phyloP scores from a whole-genome alignment of 306 rosid genomes.

The Dryas octopetala region DNA sequence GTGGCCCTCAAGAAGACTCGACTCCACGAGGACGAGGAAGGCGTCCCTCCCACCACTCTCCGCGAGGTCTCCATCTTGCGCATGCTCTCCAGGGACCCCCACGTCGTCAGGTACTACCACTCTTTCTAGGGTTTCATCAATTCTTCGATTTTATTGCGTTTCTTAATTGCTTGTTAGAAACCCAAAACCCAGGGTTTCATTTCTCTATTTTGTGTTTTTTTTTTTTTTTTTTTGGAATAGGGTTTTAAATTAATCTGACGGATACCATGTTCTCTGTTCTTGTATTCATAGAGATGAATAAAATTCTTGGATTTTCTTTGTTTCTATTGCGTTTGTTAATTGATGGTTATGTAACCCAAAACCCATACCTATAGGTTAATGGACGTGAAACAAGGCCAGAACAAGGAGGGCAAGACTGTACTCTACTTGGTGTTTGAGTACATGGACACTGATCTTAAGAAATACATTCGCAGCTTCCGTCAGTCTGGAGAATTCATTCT shows the following conservation, averaged over 20 bases:
- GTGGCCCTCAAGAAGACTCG: slow-evolving; percentile 95
- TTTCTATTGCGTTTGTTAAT: neutral
- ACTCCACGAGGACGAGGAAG: slow-evolving; percentile 95
- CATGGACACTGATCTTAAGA: slow-evolving; percentile 91
- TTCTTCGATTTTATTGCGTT: neutral
- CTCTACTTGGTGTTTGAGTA: slow-evolving; percentile 88
- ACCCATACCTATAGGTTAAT: slow-evolving; percentile 42
- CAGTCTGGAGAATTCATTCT: slow-evolving; percentile 57
- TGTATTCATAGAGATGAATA: neutral
- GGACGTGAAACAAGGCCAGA: slow-evolving; percentile 93
- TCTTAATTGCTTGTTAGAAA: too few relatives aligned
- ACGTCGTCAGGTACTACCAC: slow-evolving; percentile 55
- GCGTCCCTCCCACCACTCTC: slow-evolving; percentile 97
- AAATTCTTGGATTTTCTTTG: neutral
- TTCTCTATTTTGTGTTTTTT: neutral
- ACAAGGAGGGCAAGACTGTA: slow-evolving; percentile 88
- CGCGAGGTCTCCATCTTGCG: slow-evolving; percentile 89
- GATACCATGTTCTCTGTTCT: neutral
- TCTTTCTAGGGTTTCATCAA: neutral
- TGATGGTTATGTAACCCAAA: neutral
- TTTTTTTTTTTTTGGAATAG: neutral
- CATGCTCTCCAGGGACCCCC: slow-evolving; percentile 96
- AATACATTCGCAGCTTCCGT: slow-evolving; percentile 70
- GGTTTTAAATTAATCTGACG: neutral
- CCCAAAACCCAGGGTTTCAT: neutral